Evolutionary conservation across 179 eudicot species (phyloP).

Genomic region (Carnegiea gigantea): DNA sequence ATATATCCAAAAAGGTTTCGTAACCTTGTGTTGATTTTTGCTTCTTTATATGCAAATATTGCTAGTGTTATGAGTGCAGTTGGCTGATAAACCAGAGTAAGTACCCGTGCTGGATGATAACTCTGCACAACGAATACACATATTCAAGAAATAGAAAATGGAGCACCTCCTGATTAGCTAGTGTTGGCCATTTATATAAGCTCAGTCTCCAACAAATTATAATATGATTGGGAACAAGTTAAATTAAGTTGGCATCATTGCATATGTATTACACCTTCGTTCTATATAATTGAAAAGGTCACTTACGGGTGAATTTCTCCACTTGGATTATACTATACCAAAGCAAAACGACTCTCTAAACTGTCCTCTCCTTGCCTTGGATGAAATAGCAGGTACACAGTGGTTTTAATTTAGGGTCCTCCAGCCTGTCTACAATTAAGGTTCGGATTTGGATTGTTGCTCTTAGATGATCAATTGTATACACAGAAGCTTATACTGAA

Average conservation of each 20-base stretch:
- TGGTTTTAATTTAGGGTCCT: too few species aligned
- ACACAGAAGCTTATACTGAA: neutral
- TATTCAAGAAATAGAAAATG: neutral
- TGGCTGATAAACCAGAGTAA: conserved; percentile 70
- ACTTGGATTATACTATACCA: too few species aligned
- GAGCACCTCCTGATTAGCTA: neutral
- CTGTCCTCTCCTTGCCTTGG: too few species aligned
- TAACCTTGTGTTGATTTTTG: conserved; percentile 56
- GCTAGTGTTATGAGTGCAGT: conserved; percentile 51
- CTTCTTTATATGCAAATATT: conserved; percentile 51
- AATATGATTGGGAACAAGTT: neutral
- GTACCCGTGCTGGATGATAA: conserved; percentile 72
- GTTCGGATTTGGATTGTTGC: neutral
- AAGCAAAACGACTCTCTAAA: too few species aligned
- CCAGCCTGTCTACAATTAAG: too few species aligned
- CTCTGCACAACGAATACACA: conserved; percentile 31
- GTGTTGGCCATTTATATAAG: neutral
- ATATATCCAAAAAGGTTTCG: conserved; percentile 61
- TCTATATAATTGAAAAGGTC: too few species aligned
- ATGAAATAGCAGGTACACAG: too few species aligned
- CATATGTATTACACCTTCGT: too few species aligned
- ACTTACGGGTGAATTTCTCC: too few species aligned
- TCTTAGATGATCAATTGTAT: neutral
- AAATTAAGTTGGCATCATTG: too few species aligned
- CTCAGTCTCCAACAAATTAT: neutral